Evolutionary conservation across 2,329 filamentous ascomycete species (phyloP), one percentile per base, ranked within the genome.

Genomic region (Fusarium metavorans): DNA sequence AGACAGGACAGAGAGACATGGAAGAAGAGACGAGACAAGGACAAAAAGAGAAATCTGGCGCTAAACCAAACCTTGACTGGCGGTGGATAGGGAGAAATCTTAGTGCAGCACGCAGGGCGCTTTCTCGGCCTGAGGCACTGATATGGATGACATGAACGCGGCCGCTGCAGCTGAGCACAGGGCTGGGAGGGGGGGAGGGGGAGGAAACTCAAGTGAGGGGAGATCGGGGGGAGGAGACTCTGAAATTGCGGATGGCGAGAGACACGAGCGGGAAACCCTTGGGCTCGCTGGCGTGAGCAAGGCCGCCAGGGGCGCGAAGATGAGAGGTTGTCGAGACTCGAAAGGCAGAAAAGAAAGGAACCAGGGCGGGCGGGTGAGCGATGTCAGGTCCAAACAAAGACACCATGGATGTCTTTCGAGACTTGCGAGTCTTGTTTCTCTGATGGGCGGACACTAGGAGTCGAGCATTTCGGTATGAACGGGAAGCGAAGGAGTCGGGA

Each of bases 11-110:
- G 71, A 74, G 70, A 77, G 75, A 72, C 70, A 76, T 75, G 70
- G 71, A 75, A 71, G 72, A 65, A 56, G 71, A 69, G 72, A 76
- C 73, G 71, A 75, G 72, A 74, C 78, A 75, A 75, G 66, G 60
- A 71, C 64, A 70, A 74, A 68, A 76, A 76, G 71, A 73, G 68
- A 71, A 75, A 70, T 79, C 64, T 76, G 76, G 76, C 81, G 81
- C 81, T 82, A 82, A 76, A 72, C 81, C 81, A 77, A 82, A 82
- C 70, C 56, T 75, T 77, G 81, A 78, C 78, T 81, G 78, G 81
- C 77, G 80, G 81, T 81, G 80, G 80, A 80, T 79, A 79, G 77
- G 75, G 73, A 71, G 71, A 78, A 78, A 76, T 80, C 78, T 80
- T 82, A 82, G 81, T 77, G 79, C 71, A 76, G 74, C 70, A 73